Percentiles rank a stretch among this genome's conserved stretches.
Conservation (phyloP, 2,329 filamentous ascomycete species). For the Paraphoma sp. region DNA sequence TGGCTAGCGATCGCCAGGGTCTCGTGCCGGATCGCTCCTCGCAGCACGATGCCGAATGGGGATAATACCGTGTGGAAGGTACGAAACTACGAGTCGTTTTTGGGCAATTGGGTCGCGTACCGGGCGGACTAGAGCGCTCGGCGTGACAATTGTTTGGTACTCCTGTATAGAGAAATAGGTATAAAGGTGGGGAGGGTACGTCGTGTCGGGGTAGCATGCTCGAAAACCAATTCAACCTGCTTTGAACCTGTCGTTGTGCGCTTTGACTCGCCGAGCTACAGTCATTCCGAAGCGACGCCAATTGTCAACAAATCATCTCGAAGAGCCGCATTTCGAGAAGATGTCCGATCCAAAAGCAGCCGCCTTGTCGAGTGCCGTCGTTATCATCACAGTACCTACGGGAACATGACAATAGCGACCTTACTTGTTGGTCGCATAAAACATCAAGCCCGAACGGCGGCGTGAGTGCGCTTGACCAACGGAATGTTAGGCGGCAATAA, state of each 20-base stretch:
- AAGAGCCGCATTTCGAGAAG: background rate
- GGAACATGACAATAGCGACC: slow-evolving; percentile 1
- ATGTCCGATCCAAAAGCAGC: slow-evolving; percentile 24
- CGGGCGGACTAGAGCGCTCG: background rate
- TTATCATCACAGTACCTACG: slow-evolving; percentile 22
- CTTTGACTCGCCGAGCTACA: background rate
- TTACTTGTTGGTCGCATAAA: background rate
- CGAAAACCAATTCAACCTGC: background rate
- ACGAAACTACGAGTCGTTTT: background rate
- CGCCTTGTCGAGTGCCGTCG: slow-evolving; percentile 23
- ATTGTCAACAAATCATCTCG: background rate
- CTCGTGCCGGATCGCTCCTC: background rate
- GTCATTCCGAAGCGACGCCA: background rate
- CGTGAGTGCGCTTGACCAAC: too few species aligned
- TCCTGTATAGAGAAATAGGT: background rate
- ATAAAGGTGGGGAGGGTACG: background rate
- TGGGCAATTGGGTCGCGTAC: background rate
- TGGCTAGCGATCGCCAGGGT: slow-evolving; percentile 1
- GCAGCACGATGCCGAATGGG: slow-evolving; percentile 18
- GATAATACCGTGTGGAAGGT: slow-evolving; percentile 4
- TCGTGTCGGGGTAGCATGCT: too few species aligned
- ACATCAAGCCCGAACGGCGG: background rate
- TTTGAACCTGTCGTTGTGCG: background rate
- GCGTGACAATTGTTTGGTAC: background rate
- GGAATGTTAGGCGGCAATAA: too few species aligned